Percentiles rank a stretch among this genome's conserved stretches.
Conservation (phyloP, 2,329 filamentous ascomycete genomes). For the Fusarium xylarioides region DNA sequence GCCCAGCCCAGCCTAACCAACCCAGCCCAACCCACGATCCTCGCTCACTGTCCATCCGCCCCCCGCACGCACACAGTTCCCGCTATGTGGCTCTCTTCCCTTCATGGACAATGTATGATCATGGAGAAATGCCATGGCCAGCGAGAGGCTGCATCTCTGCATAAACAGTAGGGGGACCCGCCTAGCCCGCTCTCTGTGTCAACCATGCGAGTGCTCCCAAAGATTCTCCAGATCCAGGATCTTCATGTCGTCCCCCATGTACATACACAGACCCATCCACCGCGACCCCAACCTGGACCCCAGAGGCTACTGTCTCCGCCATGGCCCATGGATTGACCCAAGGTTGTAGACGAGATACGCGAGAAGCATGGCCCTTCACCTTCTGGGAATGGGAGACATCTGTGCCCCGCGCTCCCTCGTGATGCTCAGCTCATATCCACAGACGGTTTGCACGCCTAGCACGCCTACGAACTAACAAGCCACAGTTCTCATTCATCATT, state of each 20-base stretch:
- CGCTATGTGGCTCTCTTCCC: slow-evolving; percentile 28
- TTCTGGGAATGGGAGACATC: slow-evolving; percentile 13
- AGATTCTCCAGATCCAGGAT: slow-evolving; percentile 27
- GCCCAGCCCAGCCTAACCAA: not conserved
- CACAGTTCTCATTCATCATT: slow-evolving; percentile 21
- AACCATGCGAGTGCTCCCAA: slow-evolving; percentile 24
- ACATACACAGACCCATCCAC: slow-evolving; percentile 33
- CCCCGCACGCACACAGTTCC: slow-evolving; percentile 37
- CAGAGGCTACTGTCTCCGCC: slow-evolving; percentile 28
- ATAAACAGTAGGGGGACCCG: slow-evolving; percentile 10
- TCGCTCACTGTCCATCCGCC: slow-evolving; percentile 17
- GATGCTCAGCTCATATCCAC: slow-evolving; percentile 34
- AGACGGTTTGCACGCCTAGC: slow-evolving; percentile 8
- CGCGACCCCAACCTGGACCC: slow-evolving; percentile 28
- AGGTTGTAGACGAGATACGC: slow-evolving; percentile 38
- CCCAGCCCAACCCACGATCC: slow-evolving; percentile 22
- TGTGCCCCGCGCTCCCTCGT: slow-evolving; percentile 37
- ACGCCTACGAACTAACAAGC: slow-evolving; percentile 35
- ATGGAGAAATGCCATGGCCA: slow-evolving; percentile 21
- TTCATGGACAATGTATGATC: slow-evolving; percentile 18
- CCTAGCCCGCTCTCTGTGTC: slow-evolving; percentile 8
- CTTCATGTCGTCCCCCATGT: slow-evolving; percentile 20
- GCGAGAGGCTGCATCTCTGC: slow-evolving; percentile 20
- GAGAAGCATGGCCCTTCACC: slow-evolving; percentile 36
- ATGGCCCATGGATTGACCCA: slow-evolving; percentile 28